phyloP scores from a whole-genome alignment of 192 early-diverging fungal species.

The Mortierella hygrophila region DNA sequence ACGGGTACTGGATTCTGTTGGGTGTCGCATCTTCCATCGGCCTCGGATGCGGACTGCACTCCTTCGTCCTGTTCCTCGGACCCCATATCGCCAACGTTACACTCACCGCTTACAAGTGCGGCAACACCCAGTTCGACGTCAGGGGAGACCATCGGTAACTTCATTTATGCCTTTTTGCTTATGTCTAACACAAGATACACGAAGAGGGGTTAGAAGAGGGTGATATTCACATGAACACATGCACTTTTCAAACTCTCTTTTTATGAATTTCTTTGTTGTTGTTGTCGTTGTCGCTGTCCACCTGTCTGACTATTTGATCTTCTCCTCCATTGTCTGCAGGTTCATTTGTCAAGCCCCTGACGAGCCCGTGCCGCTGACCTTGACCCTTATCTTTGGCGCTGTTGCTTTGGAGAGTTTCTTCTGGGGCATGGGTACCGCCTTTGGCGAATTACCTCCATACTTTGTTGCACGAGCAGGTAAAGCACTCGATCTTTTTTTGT shows the following conservation, averaged over 20 bases:
- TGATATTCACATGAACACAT: not conserved
- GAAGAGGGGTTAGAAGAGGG: not conserved
- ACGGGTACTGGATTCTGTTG: constrained; percentile 89
- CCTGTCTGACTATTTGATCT: constrained; percentile 5
- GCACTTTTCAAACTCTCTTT: constrained; percentile 6
- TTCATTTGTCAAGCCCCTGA: constrained; percentile 51
- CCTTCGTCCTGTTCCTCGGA: constrained; percentile 94
- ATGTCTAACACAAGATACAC: not conserved
- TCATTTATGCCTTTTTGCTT: not conserved
- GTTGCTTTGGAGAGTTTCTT: constrained; percentile 86
- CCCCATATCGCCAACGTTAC: constrained; percentile 95
- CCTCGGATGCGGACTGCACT: constrained; percentile 94
- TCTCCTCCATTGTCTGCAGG: constrained; percentile 34
- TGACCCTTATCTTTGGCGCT: constrained; percentile 76
- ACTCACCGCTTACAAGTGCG: constrained; percentile 86
- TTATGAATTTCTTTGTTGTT: not conserved
- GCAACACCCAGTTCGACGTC: constrained; percentile 78
- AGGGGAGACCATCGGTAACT: constrained; percentile 73
- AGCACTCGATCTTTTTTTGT: too few species aligned
- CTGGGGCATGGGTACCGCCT: constrained; percentile 94
- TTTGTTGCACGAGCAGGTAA: constrained; percentile 91
- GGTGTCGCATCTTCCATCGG: constrained; percentile 94
- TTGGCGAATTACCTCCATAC: constrained; percentile 96
- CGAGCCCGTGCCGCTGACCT: constrained; percentile 53
- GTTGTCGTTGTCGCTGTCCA: not conserved